Evolutionary conservation across 495 filamentous ascomycete species (phyloP).

Genomic region (Chaetomium fimeti): DNA sequence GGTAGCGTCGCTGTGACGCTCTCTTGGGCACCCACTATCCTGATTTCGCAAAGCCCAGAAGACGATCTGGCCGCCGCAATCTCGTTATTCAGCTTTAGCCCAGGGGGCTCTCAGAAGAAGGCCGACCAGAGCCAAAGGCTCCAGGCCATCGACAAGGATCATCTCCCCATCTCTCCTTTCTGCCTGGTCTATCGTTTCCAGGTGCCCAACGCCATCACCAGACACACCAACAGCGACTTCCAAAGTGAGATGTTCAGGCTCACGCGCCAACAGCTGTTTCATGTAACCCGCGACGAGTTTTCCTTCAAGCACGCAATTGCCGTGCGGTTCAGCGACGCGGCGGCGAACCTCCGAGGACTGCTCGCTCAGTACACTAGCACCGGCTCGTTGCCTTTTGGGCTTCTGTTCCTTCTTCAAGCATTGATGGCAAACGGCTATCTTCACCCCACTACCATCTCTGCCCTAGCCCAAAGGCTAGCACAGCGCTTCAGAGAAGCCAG

Average conservation of each 20-base stretch:
- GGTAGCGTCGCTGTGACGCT: slow-evolving; percentile 38
- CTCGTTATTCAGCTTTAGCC: background rate
- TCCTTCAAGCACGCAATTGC: background rate
- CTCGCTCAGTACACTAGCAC: slow-evolving; percentile 21
- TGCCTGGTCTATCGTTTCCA: slow-evolving; percentile 28
- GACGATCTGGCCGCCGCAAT: background rate
- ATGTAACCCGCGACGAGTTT: slow-evolving; percentile 30
- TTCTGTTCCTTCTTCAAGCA: slow-evolving; percentile 52
- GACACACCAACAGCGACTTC: slow-evolving; percentile 18
- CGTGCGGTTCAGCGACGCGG: slow-evolving; percentile 18
- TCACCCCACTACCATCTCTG: slow-evolving; percentile 42
- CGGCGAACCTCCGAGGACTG: slow-evolving; percentile 22
- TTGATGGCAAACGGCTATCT: slow-evolving; percentile 55
- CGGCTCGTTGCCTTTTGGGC: slow-evolving; percentile 34
- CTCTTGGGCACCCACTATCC: slow-evolving; percentile 24
- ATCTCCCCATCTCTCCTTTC: slow-evolving; percentile 13
- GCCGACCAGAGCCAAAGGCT: slow-evolving; percentile 32
- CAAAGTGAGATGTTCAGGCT: slow-evolving; percentile 24
- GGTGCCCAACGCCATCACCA: background rate
- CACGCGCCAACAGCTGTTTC: slow-evolving; percentile 29
- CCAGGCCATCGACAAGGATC: slow-evolving; percentile 24
- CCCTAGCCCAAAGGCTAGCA: slow-evolving; percentile 36
- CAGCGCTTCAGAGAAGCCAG: slow-evolving; percentile 17
- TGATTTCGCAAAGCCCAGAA: slow-evolving; percentile 1
- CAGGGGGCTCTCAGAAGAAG: slow-evolving; percentile 11